Percentiles rank a stretch among this genome's conserved stretches.
These are phyloP conservation scores for Heteromeles arbutifolia DNA, from an alignment of 306 rosid genomes.

Conservation along the genomic window DNA sequence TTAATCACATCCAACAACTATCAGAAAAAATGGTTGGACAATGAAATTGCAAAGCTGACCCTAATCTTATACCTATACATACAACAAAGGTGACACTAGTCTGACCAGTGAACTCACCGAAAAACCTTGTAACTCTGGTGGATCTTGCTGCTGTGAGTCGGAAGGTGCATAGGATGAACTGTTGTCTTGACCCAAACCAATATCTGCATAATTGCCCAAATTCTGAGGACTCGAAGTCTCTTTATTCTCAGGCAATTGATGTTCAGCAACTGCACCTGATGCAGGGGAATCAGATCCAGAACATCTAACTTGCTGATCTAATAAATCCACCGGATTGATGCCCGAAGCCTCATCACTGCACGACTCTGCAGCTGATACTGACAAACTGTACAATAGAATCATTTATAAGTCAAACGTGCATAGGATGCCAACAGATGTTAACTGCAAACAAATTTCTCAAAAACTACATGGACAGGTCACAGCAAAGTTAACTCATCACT, in stretches of 20 bases:
- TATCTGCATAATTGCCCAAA: conserved; percentile 58
- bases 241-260: conserved; percentile 53
- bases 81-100: neutral
- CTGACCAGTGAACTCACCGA: conserved; percentile 49
- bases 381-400: conserved; percentile 38
- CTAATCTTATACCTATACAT: neutral
- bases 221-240: conserved; percentile 59
- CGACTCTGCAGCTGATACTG: conserved; percentile 46
- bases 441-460: neutral
- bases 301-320: conserved; percentile 47
- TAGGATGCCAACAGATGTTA: neutral
- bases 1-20: neutral
- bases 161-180: conserved; percentile 62
- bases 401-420: neutral
- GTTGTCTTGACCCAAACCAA: conserved; percentile 61
- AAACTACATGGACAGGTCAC: neutral
- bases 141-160: conserved; percentile 60
- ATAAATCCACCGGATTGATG: conserved; percentile 45
- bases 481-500: neutral
- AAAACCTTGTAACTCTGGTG: conserved; percentile 74
- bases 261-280: conserved; percentile 52
- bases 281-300: conserved; percentile 58
- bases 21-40: neutral
- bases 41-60: neutral
- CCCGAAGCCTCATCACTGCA: conserved; percentile 54